Percentiles rank a stretch among this genome's conserved stretches.
These are phyloP conservation scores for Psilocybe mexicana DNA, from an alignment of 1,284 basidiomycete genomes.

Conservation along the genomic window DNA sequence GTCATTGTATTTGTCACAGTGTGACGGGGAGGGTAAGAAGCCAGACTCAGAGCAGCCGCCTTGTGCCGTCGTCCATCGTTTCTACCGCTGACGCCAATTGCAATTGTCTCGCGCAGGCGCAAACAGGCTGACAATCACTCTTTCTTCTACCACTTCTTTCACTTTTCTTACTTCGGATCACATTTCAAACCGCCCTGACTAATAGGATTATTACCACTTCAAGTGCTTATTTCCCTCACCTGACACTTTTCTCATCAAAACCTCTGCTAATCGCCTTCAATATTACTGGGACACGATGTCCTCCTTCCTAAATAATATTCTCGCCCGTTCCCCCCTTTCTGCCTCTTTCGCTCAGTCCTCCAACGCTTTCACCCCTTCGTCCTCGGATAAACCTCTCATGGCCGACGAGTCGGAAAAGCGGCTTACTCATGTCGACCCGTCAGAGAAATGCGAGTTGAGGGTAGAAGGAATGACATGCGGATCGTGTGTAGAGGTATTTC, in stretches of 20 bases:
- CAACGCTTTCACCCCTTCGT: conserved; percentile 7
- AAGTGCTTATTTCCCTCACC: conserved; percentile 6
- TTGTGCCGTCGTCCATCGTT: not conserved
- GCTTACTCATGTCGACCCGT: conserved; percentile 15
- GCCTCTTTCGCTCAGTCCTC: conserved; percentile 15
- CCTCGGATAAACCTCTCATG: conserved; percentile 21
- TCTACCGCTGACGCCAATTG: not conserved
- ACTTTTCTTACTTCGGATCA: conserved; percentile 1
- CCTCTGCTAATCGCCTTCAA: not conserved
- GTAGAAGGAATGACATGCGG: conserved; percentile 94
- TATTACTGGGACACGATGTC: conserved; percentile 9
- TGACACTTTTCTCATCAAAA: not conserved
- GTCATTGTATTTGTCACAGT: not conserved
- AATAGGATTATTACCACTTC: conserved; percentile 3
- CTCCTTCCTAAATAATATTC: conserved; percentile 16
- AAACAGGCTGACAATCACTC: not conserved
- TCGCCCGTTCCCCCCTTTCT: conserved; percentile 15
- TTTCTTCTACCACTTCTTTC: not conserved
- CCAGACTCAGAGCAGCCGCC: too few species aligned
- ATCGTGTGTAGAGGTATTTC: conserved; percentile 75
- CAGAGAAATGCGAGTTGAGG: conserved; percentile 64
- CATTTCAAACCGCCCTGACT: conserved; percentile 8
- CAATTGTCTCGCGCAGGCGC: conserved; percentile 9
- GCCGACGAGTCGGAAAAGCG: conserved; percentile 22
- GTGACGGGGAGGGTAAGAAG: not conserved